Evolutionary conservation across 257 asterid species (phyloP), one percentile per base, ranked within the genome.

Genomic region (Scutellaria minor): DNA sequence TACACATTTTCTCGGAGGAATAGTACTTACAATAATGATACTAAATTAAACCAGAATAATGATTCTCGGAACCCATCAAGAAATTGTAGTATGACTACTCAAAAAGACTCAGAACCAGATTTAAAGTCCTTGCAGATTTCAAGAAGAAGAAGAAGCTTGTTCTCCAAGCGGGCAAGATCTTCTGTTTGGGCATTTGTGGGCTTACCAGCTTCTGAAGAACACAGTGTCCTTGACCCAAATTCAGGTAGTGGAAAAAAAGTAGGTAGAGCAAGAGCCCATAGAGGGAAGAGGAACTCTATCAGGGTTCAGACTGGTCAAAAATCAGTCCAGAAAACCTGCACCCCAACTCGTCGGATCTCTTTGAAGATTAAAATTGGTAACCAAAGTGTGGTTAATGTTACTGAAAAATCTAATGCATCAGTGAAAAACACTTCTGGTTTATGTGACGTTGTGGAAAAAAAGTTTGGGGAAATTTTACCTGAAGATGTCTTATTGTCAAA

Each of bases 291-390:
- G 76, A 83, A 72, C 77, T 72, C 51, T 68, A 73, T 44, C 57
- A 85, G 48, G 76, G 83, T 68, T 51, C 80, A 72, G 75, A 64
- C 68, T 55, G 83, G 72, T 59, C 79, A 7, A 73, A 87, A 82
- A 73, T 64, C 86, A 68, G 72, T 45, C 73, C 71, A 74, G 66
- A 83, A 83, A 74, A 79, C 64, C 65, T 71, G 77, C 74, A 51
- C 75, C 67, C 79, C 84, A 68, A 72, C 88, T 78, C 89, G 92
- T 57, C 87, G 53, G 75, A 85, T 89, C 69, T 74, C 89, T 75
- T 76, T 90, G 84, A 92, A 90, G 86, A 85, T 90, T 70, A 92
- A 80, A 83, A 75, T 90, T 68, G 96, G 94, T 54, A 84, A 80
- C 66, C 82, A 75, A 56, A 80, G 77, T 64, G 74, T 61, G 76